Conservation (phyloP, 2,329 filamentous ascomycete genomes). For the Cladophialophora psammophila region DNA sequence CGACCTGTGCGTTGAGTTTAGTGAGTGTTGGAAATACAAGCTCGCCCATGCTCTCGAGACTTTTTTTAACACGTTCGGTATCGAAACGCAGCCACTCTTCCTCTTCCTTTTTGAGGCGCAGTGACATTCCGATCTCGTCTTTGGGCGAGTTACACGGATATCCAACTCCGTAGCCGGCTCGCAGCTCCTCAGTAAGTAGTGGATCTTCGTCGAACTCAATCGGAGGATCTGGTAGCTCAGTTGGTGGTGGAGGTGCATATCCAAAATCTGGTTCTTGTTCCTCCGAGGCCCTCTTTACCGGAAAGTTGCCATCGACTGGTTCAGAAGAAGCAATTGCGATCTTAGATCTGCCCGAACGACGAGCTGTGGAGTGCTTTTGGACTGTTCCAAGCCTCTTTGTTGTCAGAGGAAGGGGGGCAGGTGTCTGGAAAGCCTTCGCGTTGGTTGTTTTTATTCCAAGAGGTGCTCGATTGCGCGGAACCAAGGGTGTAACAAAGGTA, state of each 20-base stretch:
- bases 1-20: slow-evolving; percentile 59
- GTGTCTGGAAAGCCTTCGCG: slow-evolving; percentile 78
- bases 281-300: slow-evolving; percentile 52
- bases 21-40: slow-evolving; percentile 26
- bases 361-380: slow-evolving; percentile 65
- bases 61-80: slow-evolving; percentile 64
- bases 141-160: slow-evolving; percentile 57
- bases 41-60: slow-evolving; percentile 41
- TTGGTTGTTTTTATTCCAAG: slow-evolving; percentile 97
- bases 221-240: slow-evolving; percentile 54
- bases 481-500: slow-evolving; percentile 79
- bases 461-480: slow-evolving; percentile 75
- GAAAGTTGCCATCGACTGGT: slow-evolving; percentile 41
- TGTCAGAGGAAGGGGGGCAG: slow-evolving; percentile 66
- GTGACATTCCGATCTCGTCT: slow-evolving; percentile 66
- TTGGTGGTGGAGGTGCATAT: slow-evolving; percentile 79
- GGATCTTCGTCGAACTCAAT: slow-evolving; percentile 57
- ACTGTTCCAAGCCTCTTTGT: slow-evolving; percentile 70
- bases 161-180: slow-evolving; percentile 58
- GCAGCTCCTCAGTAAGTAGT: slow-evolving; percentile 61
- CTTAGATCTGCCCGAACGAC: slow-evolving; percentile 66
- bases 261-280: slow-evolving; percentile 78
- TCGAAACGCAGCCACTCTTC: slow-evolving; percentile 72
- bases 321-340: slow-evolving; percentile 56
- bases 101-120: slow-evolving; percentile 67